Conservation (phyloP, 2,329 filamentous ascomycete genomes). For the Didymella exigua region DNA sequence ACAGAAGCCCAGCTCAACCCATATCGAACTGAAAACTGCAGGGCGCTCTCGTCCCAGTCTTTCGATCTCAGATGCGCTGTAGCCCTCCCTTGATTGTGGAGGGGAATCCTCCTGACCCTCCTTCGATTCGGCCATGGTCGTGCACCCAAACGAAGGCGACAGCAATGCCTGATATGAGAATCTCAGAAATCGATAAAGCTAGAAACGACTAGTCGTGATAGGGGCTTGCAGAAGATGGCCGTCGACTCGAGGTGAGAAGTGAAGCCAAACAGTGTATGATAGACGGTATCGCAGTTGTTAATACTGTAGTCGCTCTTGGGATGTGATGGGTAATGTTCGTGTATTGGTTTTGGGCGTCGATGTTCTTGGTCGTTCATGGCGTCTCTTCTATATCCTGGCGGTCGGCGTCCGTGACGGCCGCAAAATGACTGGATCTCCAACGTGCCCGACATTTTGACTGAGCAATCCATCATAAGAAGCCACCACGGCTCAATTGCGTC, state of each 20-base stretch:
- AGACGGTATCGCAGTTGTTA: neutral
- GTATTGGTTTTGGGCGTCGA: neutral
- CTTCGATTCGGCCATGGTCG: slow-evolving; percentile 1
- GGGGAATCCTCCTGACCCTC: slow-evolving; percentile 24
- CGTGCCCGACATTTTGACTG: slow-evolving; percentile 25
- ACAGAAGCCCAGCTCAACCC: slow-evolving; percentile 67
- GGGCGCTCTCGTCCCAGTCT: slow-evolving; percentile 68
- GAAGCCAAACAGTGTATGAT: neutral
- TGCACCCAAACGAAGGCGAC: neutral
- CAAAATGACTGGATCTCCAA: slow-evolving; percentile 5
- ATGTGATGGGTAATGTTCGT: neutral
- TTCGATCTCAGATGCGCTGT: slow-evolving; percentile 55
- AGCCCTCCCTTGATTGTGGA: slow-evolving; percentile 17
- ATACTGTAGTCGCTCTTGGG: neutral
- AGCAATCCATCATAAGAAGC: slow-evolving; percentile 18
- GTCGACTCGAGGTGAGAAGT: neutral
- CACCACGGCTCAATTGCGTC: slow-evolving; percentile 15
- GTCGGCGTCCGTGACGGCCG: slow-evolving; percentile 22
- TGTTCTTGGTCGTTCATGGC: neutral
- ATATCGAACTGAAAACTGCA: slow-evolving; percentile 57
- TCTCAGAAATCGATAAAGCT: neutral
- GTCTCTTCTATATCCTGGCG: slow-evolving; percentile 18
- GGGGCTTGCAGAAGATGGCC: neutral
- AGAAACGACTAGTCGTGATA: neutral
- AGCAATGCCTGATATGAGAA: neutral